phyloP scores from a whole-genome alignment of 1,284 basidiomycete species.

The Mycosarcoma maydis region DNA sequence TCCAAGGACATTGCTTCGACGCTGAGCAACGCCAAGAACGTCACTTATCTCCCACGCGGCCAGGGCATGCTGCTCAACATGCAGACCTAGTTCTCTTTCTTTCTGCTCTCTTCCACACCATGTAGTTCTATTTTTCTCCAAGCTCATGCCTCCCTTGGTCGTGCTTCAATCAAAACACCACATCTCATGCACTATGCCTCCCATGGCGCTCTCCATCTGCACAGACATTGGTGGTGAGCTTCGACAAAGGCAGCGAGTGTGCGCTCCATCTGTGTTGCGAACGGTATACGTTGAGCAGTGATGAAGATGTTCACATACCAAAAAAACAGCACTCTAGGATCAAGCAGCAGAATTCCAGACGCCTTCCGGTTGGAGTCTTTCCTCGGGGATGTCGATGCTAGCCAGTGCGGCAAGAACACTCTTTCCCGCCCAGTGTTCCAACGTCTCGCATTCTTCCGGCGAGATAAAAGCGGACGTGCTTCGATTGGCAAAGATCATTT shows the following conservation, averaged over 20 bases:
- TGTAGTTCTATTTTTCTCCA: conserved; percentile 40
- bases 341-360: conserved; percentile 30
- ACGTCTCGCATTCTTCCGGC: conserved; percentile 74
- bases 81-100: conserved; percentile 20
- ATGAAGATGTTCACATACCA: no score
- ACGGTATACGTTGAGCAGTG: no score
- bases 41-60: conserved; percentile 69
- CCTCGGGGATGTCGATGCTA: conserved; percentile 41
- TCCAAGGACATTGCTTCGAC: conserved; percentile 86
- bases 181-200: conserved; percentile 27
- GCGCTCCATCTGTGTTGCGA: no score
- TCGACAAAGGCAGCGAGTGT: no score
- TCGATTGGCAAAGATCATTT: conserved; percentile 85
- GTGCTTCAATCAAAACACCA: conserved; percentile 36
- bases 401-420: conserved; percentile 71
- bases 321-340: no score
- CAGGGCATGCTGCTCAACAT: conserved; percentile 66
- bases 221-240: no score
- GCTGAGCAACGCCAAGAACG: conserved; percentile 67
- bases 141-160: background rate
- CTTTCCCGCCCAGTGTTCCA: conserved; percentile 76
- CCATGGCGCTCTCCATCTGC: no score
- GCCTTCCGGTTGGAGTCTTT: conserved; percentile 47
- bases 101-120: background rate
- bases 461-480: conserved; percentile 80